Evolutionary conservation across 345 rosid genomes (phyloP), one percentile per base, ranked within the genome.

Genomic region (Orychophragmus violaceus): DNA sequence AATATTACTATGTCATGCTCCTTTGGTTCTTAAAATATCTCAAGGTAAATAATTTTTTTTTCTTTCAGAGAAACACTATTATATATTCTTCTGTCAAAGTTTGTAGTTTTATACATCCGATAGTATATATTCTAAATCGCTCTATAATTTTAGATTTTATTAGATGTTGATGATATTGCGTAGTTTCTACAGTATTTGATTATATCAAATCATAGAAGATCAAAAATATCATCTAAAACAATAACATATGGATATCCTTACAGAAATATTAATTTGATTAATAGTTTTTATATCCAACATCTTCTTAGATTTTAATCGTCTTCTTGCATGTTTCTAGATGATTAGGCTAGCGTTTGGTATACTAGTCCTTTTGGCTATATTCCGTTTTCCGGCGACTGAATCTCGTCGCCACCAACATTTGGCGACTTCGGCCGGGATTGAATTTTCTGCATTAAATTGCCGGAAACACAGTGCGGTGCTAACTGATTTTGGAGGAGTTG

Each of bases 401-500:
- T 51, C 68, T 53, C 29, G 64, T 29, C 2, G 16, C 3, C 2
- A 11, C 4, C 11, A 11, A 1, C 8, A 24, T 12, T 22, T 42
- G 55, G 63, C 0, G 21, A 12, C 3, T 23, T 42, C 69, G n/a
- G n/a, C n/a, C 16, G 12, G 44, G n/a, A 51, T 79, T 18, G 44
- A 48, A 6, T 91, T 64, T 45, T 13, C 22, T 4, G 91, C 91
- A 0, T 45, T 82, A 21, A 81, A 58, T 61, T 89, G 96, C 36
- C 83, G 96, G 1, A 86, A 82, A 57, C 95, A 91, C 63, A 85
- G 50, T 11, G 90, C 90, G 0, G 24, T 73, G 6, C 8, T 89
- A 51, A 79, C 87, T 0, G 92, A 91, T 60, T 87, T 85, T 56
- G 96, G 98, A 3, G 96, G 78, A 1, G 84, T 85, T 3, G 90